Evolutionary conservation across 164 flowering plant species (phyloP), one percentile per base, ranked within the genome.

Genomic region (Kalanchoe fedtschenkoi): DNA sequence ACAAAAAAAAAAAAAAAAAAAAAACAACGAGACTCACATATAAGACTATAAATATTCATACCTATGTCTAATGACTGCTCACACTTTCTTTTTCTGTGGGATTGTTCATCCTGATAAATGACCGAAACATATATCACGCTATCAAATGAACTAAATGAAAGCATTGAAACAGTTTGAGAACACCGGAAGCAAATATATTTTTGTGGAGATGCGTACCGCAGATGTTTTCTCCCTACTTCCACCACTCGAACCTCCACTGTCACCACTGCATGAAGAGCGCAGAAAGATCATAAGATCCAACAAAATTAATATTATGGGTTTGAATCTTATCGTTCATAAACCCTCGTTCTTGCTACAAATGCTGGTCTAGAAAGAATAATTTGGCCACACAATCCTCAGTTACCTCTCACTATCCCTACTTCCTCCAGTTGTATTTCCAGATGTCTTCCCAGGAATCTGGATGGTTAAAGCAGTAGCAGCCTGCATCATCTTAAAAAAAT

Each of bases 211-310:
- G 21, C 24, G 70, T 71, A 84, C 96, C 77, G 69, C 72, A 41
- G 74, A 62, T 51, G 87, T 80, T 69, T 78, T 81, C 54, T 83
- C 85, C 70, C 85, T 80, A 75, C 96, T 91, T 55, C 88, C 90
- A 67, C 81, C 80, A 69, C 83, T 83, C 8, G 97, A 84, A 66
- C 78, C 89, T 66, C 83, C 95, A 51, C 80, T 78, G 54, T 80
- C 84, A 11, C 58, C 53, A 69, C 91, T 86, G 83, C 62, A 28
- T 37, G 65, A 32, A 55, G 39, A 16, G 8, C 5, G 41, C 59
- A 34, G 9, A 70, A 29, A 41, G 19, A 22, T 5, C 21, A 65
- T 29, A 59, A 24, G 6, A 0, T 8, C 6, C 11, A 2, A 10
- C 56, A 26, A 51, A 26, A 8, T 9, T 3, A 26, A 21, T 19